Evolutionary conservation across 495 filamentous ascomycete genomes (phyloP).

Genomic region (Ramalina intermedia): DNA sequence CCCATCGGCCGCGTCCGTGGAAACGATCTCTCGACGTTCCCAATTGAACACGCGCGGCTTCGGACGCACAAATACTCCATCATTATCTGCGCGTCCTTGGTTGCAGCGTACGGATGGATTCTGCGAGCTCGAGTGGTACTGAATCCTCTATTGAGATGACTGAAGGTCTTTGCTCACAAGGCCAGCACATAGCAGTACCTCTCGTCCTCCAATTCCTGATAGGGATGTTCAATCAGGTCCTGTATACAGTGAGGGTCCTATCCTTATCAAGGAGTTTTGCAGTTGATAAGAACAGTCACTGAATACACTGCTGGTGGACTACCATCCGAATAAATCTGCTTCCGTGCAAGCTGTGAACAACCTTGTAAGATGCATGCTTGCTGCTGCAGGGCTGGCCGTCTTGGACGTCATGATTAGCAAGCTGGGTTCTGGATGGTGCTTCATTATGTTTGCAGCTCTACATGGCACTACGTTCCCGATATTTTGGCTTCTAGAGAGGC

Average conservation of each 20-base stretch:
- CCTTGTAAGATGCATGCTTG: slow-evolving; percentile 48
- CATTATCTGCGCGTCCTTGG: not conserved
- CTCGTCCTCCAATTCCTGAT: slow-evolving; percentile 5
- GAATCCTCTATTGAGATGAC: not conserved
- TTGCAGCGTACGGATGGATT: slow-evolving; percentile 2
- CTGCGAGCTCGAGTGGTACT: not conserved
- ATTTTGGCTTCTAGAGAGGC: not conserved
- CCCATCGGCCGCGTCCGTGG: slow-evolving; percentile 35
- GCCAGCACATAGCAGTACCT: slow-evolving; percentile 1
- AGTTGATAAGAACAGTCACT: too few species aligned
- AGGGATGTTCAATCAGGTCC: not conserved
- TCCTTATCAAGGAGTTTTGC: too few species aligned
- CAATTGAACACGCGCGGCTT: slow-evolving; percentile 14
- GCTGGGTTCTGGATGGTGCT: slow-evolving; percentile 55
- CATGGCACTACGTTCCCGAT: slow-evolving; percentile 27
- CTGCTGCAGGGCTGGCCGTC: slow-evolving; percentile 47
- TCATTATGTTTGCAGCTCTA: slow-evolving; percentile 41
- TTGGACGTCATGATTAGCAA: slow-evolving; percentile 48
- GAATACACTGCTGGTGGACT: slow-evolving; percentile 42
- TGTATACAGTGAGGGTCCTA: not conserved
- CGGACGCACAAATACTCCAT: not conserved
- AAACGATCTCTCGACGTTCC: slow-evolving; percentile 40
- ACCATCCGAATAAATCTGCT: slow-evolving; percentile 43
- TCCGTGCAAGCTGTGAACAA: slow-evolving; percentile 58
- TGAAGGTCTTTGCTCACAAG: not conserved